Evolutionary conservation across 1,139 yeast genomes (phyloP), one percentile per base, ranked within the genome.

Genomic region (Pichia sp.): DNA sequence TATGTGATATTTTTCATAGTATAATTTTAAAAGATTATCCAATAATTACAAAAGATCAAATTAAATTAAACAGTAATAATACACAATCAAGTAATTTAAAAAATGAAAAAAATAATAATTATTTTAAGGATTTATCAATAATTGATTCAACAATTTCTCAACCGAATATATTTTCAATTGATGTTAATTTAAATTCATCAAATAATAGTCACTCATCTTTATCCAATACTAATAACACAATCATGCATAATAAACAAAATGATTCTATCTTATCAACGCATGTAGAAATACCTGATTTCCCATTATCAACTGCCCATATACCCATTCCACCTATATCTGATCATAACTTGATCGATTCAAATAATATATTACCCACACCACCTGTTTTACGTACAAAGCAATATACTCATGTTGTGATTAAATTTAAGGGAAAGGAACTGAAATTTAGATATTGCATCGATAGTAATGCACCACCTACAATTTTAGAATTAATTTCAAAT

Each of bases 391-490:
- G 48, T 26, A 36, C 50, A 7, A 44, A 48, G 27, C 46, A 39
- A 42, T 42, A 37, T 29, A 57, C 46, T 51, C 55, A 22, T n/a
- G 80, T 76, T 8, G 59, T 65, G 9, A 71, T 67, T 51, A 70
- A 60, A 63, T 83, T 65, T 55, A 64, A 65, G 37, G 61, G 62
- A 32, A 65, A 67, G 43, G 60, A 58, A 34, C 58, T 85, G 37
- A 76, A 80, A 43, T 80, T 85, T 55, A 71, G 77, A 4, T 86
- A 73, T 60, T 74, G 82, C n/a, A 71, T 76, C 5, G 60, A 65
- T 26, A 74, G 74, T 42, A 74, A 80, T 12, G 80, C 90, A 0
- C 81, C 89, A 3, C 95, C 90, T 6, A 78, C 84, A 6, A 67
- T 76, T 47, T 56, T 73, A 20, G 95, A 86, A 59, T 64, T 86